Percentiles rank a stretch among this genome's conserved stretches.
phyloP scores from a whole-genome alignment of 2,329 filamentous ascomycete species.

The Aspergillus glaucus region DNA sequence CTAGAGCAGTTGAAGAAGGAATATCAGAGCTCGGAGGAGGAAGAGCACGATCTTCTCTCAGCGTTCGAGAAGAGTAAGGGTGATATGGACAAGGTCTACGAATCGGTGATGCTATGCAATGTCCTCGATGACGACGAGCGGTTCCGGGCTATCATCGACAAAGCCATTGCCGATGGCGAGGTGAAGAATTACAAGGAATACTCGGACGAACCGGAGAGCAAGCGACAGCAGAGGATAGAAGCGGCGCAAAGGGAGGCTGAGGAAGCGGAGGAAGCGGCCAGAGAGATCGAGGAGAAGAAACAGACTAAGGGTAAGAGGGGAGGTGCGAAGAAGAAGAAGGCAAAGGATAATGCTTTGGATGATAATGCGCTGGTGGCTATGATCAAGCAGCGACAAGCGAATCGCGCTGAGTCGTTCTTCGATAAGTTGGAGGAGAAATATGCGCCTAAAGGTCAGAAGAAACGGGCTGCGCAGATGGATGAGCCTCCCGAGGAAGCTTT shows the following conservation, averaged over 20 bases:
- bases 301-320: slow-evolving; percentile 49
- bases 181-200: slow-evolving; percentile 65
- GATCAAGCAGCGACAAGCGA: slow-evolving; percentile 65
- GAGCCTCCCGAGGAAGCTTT: slow-evolving; percentile 61
- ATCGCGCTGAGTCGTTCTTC: slow-evolving; percentile 57
- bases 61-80: slow-evolving; percentile 71
- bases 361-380: slow-evolving; percentile 58
- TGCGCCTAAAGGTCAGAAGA: slow-evolving; percentile 37
- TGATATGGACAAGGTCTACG: slow-evolving; percentile 70
- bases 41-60: slow-evolving; percentile 67
- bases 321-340: slow-evolving; percentile 21
- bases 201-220: slow-evolving; percentile 63
- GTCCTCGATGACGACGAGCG: slow-evolving; percentile 77
- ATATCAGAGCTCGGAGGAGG: slow-evolving; percentile 84
- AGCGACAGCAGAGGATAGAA: slow-evolving; percentile 53
- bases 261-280: slow-evolving; percentile 69
- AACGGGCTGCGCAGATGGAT: slow-evolving; percentile 38
- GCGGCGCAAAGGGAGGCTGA: slow-evolving; percentile 60
- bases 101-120: slow-evolving; percentile 79
- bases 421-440: slow-evolving; percentile 75
- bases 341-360: slow-evolving; percentile 30
- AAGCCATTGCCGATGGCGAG: slow-evolving; percentile 65
- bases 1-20: slow-evolving; percentile 69
- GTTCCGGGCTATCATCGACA: slow-evolving; percentile 73
- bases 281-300: slow-evolving; percentile 67